Evolutionary conservation across 192 early-diverging fungal species (phyloP), one percentile per base, ranked within the genome.

Genomic region (Podila horticola): DNA sequence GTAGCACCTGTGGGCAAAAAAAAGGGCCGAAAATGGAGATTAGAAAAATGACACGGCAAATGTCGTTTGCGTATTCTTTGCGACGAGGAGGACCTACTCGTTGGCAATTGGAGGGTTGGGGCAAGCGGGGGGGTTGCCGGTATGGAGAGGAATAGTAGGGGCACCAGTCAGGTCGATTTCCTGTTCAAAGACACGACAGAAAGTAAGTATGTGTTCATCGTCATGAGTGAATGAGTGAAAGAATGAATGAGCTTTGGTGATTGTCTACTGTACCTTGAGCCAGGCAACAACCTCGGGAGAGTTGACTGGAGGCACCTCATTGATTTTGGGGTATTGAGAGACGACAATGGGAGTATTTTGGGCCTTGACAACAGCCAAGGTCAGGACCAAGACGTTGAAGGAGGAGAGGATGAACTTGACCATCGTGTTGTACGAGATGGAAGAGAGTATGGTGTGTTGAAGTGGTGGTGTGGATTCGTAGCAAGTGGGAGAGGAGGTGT

Each of bases 1-100:
- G 79, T 83, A 82, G 62, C 86, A 87, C 62, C 70, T 66, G 38
- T 3, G 9, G 10, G 11, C 34, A 3, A 45, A 45, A 8, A 31
- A 19, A 36, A 28, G 41, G n/a, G 36, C n/a, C 20, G 29, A 60
- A 30, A 29, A 29, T 13, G 26, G 30, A 60, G 30, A 10, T 29
- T 12, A 60, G 5, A 60, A 60, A 60, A 30, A 34, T 17, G 30
- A 60, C 17, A 24, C 1, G 22, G 15, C 13, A n/a, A n/a, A n/a
- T n/a, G 29, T 22, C 19, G 52, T 29, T 59, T n/a, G 11, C 22
- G 12, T 15, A 59, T 29, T 24, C 20, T 8, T 13, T 12, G 10
- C 34, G 13, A 20, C 29, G 7, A 30, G 22, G 33, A 64, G 33
- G 67, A 50, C 71, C 66, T 73, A 73, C 71, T 73, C 71, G 34